Conservation (phyloP, 495 filamentous ascomycete genomes). For the Tricharina praecox region DNA sequence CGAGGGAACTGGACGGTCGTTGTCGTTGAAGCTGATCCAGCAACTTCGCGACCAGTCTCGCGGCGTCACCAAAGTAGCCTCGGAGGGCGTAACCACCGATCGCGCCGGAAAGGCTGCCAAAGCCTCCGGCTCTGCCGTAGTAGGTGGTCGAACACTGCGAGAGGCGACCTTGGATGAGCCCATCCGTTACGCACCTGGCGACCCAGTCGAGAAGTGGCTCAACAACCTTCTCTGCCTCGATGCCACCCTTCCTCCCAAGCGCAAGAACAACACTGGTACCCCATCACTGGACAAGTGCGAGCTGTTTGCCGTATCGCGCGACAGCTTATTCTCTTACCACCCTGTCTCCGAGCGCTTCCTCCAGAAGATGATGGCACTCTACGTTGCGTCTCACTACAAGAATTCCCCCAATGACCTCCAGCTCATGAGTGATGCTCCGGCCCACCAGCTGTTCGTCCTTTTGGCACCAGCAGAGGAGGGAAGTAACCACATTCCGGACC, state of each 20-base stretch:
- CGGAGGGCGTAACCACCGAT: slow-evolving; percentile 52
- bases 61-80: slow-evolving; percentile 36
- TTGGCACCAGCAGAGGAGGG: slow-evolving; percentile 72
- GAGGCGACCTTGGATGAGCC: slow-evolving; percentile 88
- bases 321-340: slow-evolving; percentile 96
- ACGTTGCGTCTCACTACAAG: slow-evolving; percentile 97
- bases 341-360: slow-evolving; percentile 92
- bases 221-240: slow-evolving; percentile 89
- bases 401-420: slow-evolving; percentile 97
- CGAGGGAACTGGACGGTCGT: slow-evolving; percentile 86
- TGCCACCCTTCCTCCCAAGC: slow-evolving; percentile 66
- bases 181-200: slow-evolving; percentile 82
- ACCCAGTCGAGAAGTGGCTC: slow-evolving; percentile 88
- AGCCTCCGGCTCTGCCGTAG: slow-evolving; percentile 39
- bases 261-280: slow-evolving; percentile 56
- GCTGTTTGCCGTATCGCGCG: slow-evolving; percentile 82
- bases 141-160: slow-evolving; percentile 60
- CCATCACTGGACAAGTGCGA: slow-evolving; percentile 83
- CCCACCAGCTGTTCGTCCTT: slow-evolving; percentile 90
- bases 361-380: slow-evolving; percentile 94
- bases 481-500: slow-evolving; percentile 67
- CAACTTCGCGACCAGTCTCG: slow-evolving; percentile 88
- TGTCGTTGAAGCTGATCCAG: slow-evolving; percentile 93
- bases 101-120: slow-evolving; percentile 53
- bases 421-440: slow-evolving; percentile 92